Evolutionary conservation across 495 filamentous ascomycete species (phyloP).

Genomic region (Hypoxylon crocopeplum): DNA sequence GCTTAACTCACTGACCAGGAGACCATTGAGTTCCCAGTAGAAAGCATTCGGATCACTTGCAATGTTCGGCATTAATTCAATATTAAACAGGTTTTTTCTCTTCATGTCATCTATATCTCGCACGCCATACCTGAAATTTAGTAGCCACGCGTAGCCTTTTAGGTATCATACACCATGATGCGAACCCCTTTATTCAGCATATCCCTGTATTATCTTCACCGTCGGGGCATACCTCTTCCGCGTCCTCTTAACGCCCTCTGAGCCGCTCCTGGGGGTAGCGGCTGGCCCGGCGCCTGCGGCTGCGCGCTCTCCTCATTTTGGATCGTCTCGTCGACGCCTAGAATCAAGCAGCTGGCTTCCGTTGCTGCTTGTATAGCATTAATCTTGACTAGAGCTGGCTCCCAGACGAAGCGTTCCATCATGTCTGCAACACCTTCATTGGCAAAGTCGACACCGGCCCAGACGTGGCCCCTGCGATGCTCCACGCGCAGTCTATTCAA

Average conservation of each 20-base stretch:
- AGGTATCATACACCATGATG: conserved; percentile 29
- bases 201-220: conserved; percentile 52
- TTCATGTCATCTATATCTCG: conserved; percentile 22
- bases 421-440: conserved; percentile 93
- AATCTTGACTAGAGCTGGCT: conserved; percentile 93
- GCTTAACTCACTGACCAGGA: too few species aligned
- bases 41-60: background rate
- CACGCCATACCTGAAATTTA: conserved; percentile 13
- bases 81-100: conserved; percentile 19
- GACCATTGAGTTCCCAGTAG: too few species aligned
- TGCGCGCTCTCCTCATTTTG: conserved; percentile 89
- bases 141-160: conserved; percentile 11
- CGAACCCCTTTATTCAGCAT: conserved; percentile 3
- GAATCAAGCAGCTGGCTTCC: conserved; percentile 91
- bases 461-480: conserved; percentile 86
- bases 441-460: conserved; percentile 95
- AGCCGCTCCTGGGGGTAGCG: conserved; percentile 88
- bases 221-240: conserved; percentile 89
- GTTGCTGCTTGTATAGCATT: conserved; percentile 97
- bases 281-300: conserved; percentile 77
- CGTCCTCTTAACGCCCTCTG: conserved; percentile 86
- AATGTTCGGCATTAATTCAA: conserved; percentile 1
- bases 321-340: conserved; percentile 97
- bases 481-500: conserved; percentile 93
- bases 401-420: conserved; percentile 94